Evolutionary conservation across 805 yeast species (phyloP), one percentile per base, ranked within the genome.

Genomic region (Starmera caribaea): DNA sequence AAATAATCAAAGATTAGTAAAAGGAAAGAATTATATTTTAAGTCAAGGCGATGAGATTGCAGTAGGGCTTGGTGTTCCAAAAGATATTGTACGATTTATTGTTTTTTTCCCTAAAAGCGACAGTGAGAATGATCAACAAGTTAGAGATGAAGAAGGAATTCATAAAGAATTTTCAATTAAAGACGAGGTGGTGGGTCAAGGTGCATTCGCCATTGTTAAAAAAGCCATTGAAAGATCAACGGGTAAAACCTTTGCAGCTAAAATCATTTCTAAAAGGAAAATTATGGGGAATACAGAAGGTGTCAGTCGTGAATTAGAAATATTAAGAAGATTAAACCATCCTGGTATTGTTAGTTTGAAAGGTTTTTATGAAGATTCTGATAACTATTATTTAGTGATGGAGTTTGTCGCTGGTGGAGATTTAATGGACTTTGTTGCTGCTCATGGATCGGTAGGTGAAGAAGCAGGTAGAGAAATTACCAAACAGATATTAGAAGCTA

Each of bases 331-430:
- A 48, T 62, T 92, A 37, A 72, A 85, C 50, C 96, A 90, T 60
- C 86, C 92, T 3, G 79, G 89, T 41, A 84, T 92, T 27, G 97
- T 89, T 12, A 68, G 76, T 36, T 66, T 92, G 38, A 79, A 83
- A 54, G 92, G 88, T 5, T 85, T 83, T 51, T 88, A 79, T 55
- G 96, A 89, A 55, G 97, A 90, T 55, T 63, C 68, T 5, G 84
- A 81, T 42, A 76, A 73, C 51, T 85, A 85, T 58, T 90, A 86
- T 57, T 66, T 92, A 46, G 90, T 92, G 8, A 90, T 92, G 97
- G 98, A 92, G 55, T 84, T 80, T 51, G 94, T 92, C 24, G 81
- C 94, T 2, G 97, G 97, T 13, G 99, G 98, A 21, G 99, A 92
- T 59, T 66, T 92, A 38, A 92, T 92, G 98, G 98, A 92, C 63